phyloP scores from a whole-genome alignment of 352 stramenopile species.

The Hyaloperonospora arabidopsidis region DNA sequence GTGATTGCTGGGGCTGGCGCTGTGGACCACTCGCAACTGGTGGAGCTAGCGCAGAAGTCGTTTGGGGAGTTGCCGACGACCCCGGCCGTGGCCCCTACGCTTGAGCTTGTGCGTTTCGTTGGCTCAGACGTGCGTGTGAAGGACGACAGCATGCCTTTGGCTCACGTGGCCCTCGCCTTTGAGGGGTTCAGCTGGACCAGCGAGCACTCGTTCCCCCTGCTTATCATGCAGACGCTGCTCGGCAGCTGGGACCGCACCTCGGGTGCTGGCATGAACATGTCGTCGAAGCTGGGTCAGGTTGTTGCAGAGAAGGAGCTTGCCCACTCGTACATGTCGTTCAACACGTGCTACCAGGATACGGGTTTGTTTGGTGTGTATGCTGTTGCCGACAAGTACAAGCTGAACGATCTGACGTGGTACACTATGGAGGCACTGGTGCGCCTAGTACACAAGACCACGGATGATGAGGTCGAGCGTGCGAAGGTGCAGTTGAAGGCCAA shows the following conservation, averaged over 20 bases:
- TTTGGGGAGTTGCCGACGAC: conserved; percentile 91
- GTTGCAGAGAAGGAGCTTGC: conserved; percentile 93
- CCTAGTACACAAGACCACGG: conserved; percentile 92
- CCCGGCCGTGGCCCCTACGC: conserved; percentile 53
- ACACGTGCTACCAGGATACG: conserved; percentile 99
- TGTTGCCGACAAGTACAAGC: conserved; percentile 90
- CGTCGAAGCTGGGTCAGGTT: conserved; percentile 94
- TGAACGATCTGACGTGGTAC: conserved; percentile 92
- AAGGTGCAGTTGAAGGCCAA: conserved; percentile 99
- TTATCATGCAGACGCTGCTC: conserved; percentile 95
- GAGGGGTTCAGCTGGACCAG: conserved; percentile 97
- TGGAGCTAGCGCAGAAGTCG: conserved; percentile 93
- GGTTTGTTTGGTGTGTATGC: conserved; percentile 98
- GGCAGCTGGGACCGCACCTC: conserved; percentile 89
- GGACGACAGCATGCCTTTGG: conserved; percentile 81
- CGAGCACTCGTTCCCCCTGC: conserved; percentile 96
- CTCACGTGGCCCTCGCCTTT: conserved; percentile 96
- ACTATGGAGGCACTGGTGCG: conserved; percentile 93
- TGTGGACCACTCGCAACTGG: conserved; percentile 96
- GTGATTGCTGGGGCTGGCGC: conserved; percentile 97
- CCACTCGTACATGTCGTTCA: conserved; percentile 98
- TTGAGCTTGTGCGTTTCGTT: conserved; percentile 79
- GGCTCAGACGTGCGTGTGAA: conserved; percentile 89
- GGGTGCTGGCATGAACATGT: conserved; percentile 91
- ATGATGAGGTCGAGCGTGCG: conserved; percentile 95